Evolutionary conservation across 225 moss, liverwort and hornwort species (phyloP).

Genomic region (Straminergon stramineum): DNA sequence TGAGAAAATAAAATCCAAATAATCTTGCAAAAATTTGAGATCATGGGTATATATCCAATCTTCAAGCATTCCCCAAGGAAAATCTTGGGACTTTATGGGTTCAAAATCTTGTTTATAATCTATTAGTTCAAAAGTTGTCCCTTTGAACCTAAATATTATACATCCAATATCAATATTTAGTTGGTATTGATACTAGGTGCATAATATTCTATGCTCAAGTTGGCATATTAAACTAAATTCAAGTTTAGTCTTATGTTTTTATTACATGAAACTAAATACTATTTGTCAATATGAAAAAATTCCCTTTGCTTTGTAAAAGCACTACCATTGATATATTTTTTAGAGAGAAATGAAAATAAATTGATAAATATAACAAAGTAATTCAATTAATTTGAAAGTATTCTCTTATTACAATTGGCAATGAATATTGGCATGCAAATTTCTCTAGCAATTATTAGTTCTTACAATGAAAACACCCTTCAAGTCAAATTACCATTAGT

Average conservation of each 20-base stretch:
- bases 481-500: not conserved
- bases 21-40: no score
- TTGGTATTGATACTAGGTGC: not conserved
- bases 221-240: not conserved
- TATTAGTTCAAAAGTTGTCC: no score
- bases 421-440: not conserved
- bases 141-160: not conserved
- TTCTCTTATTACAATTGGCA: fast-evolving
- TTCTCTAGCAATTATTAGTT: not conserved
- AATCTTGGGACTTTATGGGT: no score
- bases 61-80: no score
- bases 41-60: no score
- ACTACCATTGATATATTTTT: not conserved
- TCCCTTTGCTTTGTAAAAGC: not conserved
- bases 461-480: not conserved
- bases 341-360: not conserved
- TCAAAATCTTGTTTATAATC: no score
- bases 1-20: no score
- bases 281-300: not conserved
- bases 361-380: not conserved
- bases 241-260: not conserved
- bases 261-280: not conserved
- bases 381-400: not conserved
- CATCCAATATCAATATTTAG: not conserved
- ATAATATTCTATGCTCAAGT: not conserved